Evolutionary conservation across 225 moss, liverwort and hornwort species (phyloP).

Genomic region (Polytrichum formosum): DNA sequence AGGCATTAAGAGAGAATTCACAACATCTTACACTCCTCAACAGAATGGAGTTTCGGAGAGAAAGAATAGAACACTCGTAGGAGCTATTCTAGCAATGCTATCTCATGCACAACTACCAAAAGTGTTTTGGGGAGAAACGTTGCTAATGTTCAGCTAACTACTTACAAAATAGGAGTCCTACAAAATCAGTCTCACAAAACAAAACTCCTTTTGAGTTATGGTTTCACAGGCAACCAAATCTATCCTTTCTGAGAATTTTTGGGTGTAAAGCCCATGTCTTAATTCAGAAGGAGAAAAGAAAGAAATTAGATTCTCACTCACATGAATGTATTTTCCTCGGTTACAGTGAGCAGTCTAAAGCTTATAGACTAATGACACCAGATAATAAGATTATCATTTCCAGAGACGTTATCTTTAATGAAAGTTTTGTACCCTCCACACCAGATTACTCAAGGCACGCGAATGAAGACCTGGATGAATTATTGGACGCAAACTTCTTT

Average conservation of each 20-base stretch:
- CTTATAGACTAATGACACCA: not conserved
- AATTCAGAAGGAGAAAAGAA: slow-evolving; percentile 2
- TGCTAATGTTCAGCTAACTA: not conserved
- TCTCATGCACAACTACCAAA: not conserved
- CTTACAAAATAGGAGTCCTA: not conserved
- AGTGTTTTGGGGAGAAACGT: slow-evolving; percentile 1
- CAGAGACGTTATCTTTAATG: not conserved
- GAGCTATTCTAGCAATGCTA: not conserved
- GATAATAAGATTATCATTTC: not conserved
- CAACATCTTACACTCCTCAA: slow-evolving; percentile 5
- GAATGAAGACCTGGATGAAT: too few species aligned
- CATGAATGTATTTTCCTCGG: slow-evolving; percentile 8
- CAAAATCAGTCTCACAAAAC: not conserved
- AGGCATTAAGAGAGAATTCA: slow-evolving; percentile 5
- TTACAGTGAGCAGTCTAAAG: slow-evolving; percentile 10
- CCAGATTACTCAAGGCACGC: not conserved
- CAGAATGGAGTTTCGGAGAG: not conserved
- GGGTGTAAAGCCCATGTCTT: slow-evolving; percentile 1
- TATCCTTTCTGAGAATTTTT: not conserved
- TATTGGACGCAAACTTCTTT: too few species aligned
- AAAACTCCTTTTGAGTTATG: not conserved
- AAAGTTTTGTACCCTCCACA: not conserved
- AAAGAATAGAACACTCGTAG: slow-evolving; percentile 6
- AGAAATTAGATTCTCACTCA: slow-evolving; percentile 1
- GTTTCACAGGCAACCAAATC: not conserved